These are phyloP conservation scores for Podospora fimiseda DNA, from an alignment of 495 filamentous ascomycete genomes.

Conservation along the genomic window DNA sequence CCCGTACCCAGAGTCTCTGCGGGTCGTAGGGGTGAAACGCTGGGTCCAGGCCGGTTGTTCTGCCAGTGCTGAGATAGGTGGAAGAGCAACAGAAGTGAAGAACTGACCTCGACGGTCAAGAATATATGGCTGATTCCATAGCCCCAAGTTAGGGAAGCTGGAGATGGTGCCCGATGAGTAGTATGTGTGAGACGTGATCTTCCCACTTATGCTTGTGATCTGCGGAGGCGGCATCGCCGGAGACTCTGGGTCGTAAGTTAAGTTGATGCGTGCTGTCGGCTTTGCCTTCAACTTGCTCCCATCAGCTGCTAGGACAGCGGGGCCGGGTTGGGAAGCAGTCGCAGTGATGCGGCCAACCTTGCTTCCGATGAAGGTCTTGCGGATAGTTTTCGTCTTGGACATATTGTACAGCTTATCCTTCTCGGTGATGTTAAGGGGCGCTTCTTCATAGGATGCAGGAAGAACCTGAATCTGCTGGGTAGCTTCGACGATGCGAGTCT, in stretches of 20 bases:
- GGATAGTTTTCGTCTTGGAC: conserved; percentile 68
- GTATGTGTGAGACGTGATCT: conserved; percentile 69
- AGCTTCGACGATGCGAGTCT: conserved; percentile 37
- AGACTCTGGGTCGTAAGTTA: conserved; percentile 67
- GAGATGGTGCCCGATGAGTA: conserved; percentile 46
- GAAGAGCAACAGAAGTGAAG: conserved; percentile 54
- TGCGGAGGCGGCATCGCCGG: conserved; percentile 56
- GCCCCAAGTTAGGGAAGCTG: conserved; percentile 54
- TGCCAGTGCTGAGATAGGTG: conserved; percentile 53
- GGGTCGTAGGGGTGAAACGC: conserved; percentile 32
- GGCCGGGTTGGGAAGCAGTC: conserved; percentile 65
- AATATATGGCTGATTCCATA: conserved; percentile 39
- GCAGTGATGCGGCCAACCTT: conserved; percentile 69
- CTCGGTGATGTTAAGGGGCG: conserved; percentile 61
- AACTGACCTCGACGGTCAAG: conserved; percentile 56
- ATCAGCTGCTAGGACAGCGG: conserved; percentile 54
- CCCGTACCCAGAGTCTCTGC: conserved; percentile 56
- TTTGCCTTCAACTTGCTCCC: conserved; percentile 31
- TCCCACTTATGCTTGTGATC: conserved; percentile 59
- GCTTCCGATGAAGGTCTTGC: conserved; percentile 68
- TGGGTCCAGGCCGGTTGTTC: conserved; percentile 62
- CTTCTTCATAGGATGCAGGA: conserved; percentile 66
- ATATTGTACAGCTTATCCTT: conserved; percentile 59
- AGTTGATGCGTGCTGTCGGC: conserved; percentile 60
- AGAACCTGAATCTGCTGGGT: conserved; percentile 65